Evolutionary conservation across 176 grass and related monocot species (phyloP).

Genomic region (Oryza longistaminata): DNA sequence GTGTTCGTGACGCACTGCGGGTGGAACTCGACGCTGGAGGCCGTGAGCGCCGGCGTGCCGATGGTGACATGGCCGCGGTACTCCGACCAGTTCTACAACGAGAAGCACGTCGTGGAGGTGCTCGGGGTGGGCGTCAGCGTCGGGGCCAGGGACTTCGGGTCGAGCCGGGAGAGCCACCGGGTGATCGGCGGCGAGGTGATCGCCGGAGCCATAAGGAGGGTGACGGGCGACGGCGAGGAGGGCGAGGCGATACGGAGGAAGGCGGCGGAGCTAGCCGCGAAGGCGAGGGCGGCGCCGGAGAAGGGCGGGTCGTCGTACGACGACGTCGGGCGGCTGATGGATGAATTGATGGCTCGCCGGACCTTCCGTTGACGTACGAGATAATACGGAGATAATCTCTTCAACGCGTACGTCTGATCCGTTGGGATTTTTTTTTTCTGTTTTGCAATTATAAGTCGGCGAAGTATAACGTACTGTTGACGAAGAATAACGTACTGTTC

Average conservation of each 20-base stretch:
- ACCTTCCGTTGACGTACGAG: no score
- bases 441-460: no score
- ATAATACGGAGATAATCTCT: no score
- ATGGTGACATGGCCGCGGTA: not conserved
- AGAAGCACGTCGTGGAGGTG: slow-evolving; percentile 65
- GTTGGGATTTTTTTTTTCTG: no score
- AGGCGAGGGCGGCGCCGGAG: slow-evolving; percentile 9
- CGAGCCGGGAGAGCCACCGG: not conserved
- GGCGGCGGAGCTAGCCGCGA: no score
- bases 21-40: slow-evolving; percentile 55
- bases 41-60: not conserved
- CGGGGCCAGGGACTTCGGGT: slow-evolving; percentile 31
- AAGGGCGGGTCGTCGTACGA: not conserved
- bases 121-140: slow-evolving; percentile 42
- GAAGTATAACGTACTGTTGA: no score
- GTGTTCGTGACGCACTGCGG: slow-evolving; percentile 57
- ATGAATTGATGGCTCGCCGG: slow-evolving; percentile 12
- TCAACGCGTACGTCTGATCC: no score
- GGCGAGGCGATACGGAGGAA: no score
- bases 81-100: slow-evolving; percentile 53
- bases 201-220: no score
- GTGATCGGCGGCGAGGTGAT: not conserved
- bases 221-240: no score
- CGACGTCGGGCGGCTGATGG: slow-evolving; percentile 18
- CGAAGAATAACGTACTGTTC: no score